These are phyloP conservation scores for Suillus subluteus DNA, from an alignment of 768 basidiomycete genomes.

Conservation along the genomic window DNA sequence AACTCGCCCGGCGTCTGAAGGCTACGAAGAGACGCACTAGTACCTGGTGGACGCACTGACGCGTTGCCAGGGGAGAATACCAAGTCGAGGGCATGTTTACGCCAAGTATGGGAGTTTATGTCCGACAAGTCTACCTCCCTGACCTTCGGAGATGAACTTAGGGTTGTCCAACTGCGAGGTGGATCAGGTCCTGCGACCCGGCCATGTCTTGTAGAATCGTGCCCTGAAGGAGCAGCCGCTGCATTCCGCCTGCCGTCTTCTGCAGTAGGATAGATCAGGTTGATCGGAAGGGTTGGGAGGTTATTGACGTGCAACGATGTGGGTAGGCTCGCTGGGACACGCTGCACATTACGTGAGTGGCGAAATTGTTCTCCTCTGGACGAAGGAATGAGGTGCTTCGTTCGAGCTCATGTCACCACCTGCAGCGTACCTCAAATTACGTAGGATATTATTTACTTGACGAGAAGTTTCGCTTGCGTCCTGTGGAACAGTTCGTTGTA, in stretches of 20 bases:
- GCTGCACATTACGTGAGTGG: slow-evolving; percentile 57
- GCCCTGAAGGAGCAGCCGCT: not conserved
- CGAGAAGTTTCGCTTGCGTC: slow-evolving; percentile 13
- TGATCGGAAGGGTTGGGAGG: slow-evolving; percentile 49
- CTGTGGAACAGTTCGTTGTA: not conserved
- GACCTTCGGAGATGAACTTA: slow-evolving; percentile 18
- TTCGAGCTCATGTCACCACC: not conserved
- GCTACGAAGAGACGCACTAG: slow-evolving; percentile 11
- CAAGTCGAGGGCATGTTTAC: slow-evolving; percentile 57
- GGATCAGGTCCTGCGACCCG: slow-evolving; percentile 50
- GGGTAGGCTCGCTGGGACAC: slow-evolving; percentile 23
- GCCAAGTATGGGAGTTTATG: slow-evolving; percentile 46
- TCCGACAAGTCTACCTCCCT: slow-evolving; percentile 10
- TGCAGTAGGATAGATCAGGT: slow-evolving; percentile 38
- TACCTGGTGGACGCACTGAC: not conserved
- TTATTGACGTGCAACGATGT: slow-evolving; percentile 35
- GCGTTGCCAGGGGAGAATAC: slow-evolving; percentile 37
- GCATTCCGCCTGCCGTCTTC: slow-evolving; percentile 5
- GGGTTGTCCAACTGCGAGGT: slow-evolving; percentile 61
- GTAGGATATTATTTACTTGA: slow-evolving; percentile 34
- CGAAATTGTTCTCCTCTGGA: slow-evolving; percentile 74
- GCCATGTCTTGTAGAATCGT: slow-evolving; percentile 14
- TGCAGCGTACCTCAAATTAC: slow-evolving; percentile 29
- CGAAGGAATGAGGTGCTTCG: slow-evolving; percentile 5
- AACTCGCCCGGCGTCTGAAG: slow-evolving; percentile 24